Evolutionary conservation across 495 filamentous ascomycete genomes (phyloP).

Genomic region (Podospora pseudoanserina): DNA sequence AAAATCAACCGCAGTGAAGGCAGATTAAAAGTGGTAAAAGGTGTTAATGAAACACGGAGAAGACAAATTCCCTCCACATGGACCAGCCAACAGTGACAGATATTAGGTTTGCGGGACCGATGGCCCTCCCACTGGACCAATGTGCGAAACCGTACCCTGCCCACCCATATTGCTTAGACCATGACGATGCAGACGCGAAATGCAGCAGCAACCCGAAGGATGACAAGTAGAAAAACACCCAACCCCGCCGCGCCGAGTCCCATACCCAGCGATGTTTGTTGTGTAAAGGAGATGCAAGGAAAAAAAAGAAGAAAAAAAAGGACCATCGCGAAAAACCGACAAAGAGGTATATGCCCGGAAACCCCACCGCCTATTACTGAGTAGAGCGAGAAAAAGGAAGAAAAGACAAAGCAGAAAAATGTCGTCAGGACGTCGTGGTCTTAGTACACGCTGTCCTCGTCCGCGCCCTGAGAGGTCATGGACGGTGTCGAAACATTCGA

Average conservation of each 20-base stretch:
- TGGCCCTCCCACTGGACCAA: slow-evolving; percentile 38
- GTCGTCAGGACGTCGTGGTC: slow-evolving; percentile 27
- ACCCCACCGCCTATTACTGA: slow-evolving; percentile 34
- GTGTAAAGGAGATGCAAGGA: slow-evolving; percentile 29
- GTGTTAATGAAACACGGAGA: slow-evolving; percentile 50
- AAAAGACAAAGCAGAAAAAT: slow-evolving; percentile 42
- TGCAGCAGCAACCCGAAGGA: slow-evolving; percentile 29
- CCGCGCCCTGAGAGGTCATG: slow-evolving; percentile 58
- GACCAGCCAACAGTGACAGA: slow-evolving; percentile 53
- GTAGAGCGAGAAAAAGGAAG: slow-evolving; percentile 13
- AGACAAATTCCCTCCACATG: slow-evolving; percentile 42
- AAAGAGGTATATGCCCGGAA: slow-evolving; percentile 51
- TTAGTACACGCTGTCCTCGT: slow-evolving; percentile 61
- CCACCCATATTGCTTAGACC: slow-evolving; percentile 43
- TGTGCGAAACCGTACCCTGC: slow-evolving; percentile 44
- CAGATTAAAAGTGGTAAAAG: slow-evolving; percentile 38
- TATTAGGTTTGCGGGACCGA: slow-evolving; percentile 49
- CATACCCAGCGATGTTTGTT: slow-evolving; percentile 18
- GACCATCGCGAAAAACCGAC: slow-evolving; percentile 28
- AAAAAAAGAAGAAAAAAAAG: slow-evolving; percentile 29
- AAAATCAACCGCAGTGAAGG: slow-evolving; percentile 20
- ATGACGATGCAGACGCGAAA: slow-evolving; percentile 43
- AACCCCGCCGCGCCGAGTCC: slow-evolving; percentile 30
- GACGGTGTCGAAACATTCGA: slow-evolving; percentile 58
- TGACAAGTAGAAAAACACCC: slow-evolving; percentile 27